phyloP scores from a whole-genome alignment of 148 eudicot genomes.

The Diospyros kaki region DNA sequence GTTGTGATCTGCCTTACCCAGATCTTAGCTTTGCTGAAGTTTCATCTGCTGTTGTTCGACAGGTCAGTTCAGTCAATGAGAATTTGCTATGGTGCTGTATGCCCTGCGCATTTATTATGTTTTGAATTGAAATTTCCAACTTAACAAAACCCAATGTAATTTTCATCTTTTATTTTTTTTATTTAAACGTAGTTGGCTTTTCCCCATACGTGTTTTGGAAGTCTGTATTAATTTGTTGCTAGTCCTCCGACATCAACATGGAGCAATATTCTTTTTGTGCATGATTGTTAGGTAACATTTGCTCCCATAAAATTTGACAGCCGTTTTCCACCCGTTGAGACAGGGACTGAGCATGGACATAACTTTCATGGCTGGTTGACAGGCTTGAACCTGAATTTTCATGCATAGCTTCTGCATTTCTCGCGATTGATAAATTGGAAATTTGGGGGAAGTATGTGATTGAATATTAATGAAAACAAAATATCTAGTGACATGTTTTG shows the following conservation, averaged over 20 bases:
- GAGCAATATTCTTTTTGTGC: no score
- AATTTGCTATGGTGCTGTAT: neutral
- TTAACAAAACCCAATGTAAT: neutral
- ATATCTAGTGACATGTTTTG: neutral
- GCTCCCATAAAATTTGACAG: no score
- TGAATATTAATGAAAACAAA: neutral
- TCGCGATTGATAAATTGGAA: neutral
- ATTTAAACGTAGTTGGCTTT: neutral
- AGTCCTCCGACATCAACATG: no score
- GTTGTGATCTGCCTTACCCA: constrained; percentile 80
- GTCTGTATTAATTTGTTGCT: no score
- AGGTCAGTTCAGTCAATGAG: constrained; percentile 30
- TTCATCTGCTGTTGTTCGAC: constrained; percentile 72
- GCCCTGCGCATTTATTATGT: neutral
- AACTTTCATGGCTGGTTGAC: neutral
- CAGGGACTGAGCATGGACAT: no score
- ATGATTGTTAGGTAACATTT: no score
- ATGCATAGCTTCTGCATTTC: neutral
- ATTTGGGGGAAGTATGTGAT: neutral
- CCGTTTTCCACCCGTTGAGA: no score
- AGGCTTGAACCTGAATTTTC: neutral
- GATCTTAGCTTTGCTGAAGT: constrained; percentile 78
- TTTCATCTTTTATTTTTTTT: neutral
- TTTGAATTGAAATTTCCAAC: neutral
- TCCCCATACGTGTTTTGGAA: no score